Evolutionary conservation across 1,284 basidiomycete species (phyloP).

Genomic region (Heliocybe sulcata): DNA sequence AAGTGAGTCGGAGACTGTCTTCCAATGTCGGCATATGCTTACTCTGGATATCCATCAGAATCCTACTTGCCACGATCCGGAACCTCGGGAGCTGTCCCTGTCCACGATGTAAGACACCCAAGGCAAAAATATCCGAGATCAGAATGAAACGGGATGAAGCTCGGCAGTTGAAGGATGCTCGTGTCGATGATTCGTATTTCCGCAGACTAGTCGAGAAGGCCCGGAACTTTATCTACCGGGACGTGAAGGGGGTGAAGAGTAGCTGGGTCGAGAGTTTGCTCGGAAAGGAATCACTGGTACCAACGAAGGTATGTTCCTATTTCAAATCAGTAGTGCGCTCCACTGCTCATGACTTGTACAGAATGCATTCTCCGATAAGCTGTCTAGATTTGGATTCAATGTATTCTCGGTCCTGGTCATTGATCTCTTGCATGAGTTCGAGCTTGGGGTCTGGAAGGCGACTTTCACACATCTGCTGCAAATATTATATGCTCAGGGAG

Average conservation of each 20-base stretch:
- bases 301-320: constrained; percentile 9
- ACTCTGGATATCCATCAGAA: constrained; percentile 13
- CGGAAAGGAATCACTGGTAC: constrained; percentile 8
- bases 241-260: constrained; percentile 11
- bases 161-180: constrained; percentile 2
- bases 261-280: constrained; percentile 7
- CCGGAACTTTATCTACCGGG: constrained; percentile 15
- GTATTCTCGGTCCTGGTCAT: constrained; percentile 21
- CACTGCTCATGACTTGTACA: too few relatives aligned
- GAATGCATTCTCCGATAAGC: constrained; percentile 24
- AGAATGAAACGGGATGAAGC: constrained; percentile 10
- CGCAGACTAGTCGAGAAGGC: constrained; percentile 5
- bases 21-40: neutral
- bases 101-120: constrained; percentile 22
- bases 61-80: constrained; percentile 25
- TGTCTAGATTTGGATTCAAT: constrained; percentile 18
- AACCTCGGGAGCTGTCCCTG: constrained; percentile 25
- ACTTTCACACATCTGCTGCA: constrained; percentile 26
- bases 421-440: constrained; percentile 30
- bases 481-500: constrained; percentile 16
- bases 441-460: constrained; percentile 29
- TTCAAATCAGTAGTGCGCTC: too few relatives aligned
- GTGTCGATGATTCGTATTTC: constrained; percentile 3
- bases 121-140: constrained; percentile 13
- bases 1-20: constrained; percentile 10